phyloP scores from a whole-genome alignment of 2,329 filamentous ascomycete genomes.

The Drechslerella coelobrocha region DNA sequence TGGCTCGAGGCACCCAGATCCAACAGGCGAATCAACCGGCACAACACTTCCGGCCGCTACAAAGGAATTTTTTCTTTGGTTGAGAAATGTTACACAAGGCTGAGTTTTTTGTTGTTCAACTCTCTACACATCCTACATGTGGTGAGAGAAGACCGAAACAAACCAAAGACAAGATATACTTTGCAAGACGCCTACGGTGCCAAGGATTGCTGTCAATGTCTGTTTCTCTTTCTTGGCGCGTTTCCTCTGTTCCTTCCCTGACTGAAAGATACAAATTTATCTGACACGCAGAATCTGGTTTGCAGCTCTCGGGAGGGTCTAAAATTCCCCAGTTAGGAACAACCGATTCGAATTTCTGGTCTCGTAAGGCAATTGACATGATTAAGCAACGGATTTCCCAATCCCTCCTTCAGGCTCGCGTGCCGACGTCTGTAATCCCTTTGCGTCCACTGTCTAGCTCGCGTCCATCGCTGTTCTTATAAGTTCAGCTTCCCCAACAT shows the following conservation, averaged over 20 bases:
- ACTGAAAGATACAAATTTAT: slow-evolving; percentile 4
- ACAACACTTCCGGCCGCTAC: not conserved
- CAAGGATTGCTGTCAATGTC: not conserved
- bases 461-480: not conserved
- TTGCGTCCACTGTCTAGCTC: not conserved
- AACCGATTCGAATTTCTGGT: slow-evolving; percentile 6
- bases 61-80: not conserved
- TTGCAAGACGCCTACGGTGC: not conserved
- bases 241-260: slow-evolving; percentile 1
- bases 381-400: not conserved
- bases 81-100: not conserved
- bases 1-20: not conserved
- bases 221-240: not conserved
- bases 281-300: not conserved
- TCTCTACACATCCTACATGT: too few relatives aligned
- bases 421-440: not conserved
- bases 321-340: slow-evolving; percentile 4
- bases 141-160: too few relatives aligned
- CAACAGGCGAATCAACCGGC: not conserved
- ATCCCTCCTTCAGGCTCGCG: not conserved
- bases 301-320: slow-evolving; percentile 1
- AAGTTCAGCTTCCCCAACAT: not conserved
- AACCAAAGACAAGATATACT: not conserved
- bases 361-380: not conserved
- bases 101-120: too few relatives aligned